Percentiles rank a stretch among this genome's conserved stretches.
These are phyloP conservation scores for Schizophyllum amplum DNA, from an alignment of 1,284 basidiomycete species.

Conservation along the genomic window DNA sequence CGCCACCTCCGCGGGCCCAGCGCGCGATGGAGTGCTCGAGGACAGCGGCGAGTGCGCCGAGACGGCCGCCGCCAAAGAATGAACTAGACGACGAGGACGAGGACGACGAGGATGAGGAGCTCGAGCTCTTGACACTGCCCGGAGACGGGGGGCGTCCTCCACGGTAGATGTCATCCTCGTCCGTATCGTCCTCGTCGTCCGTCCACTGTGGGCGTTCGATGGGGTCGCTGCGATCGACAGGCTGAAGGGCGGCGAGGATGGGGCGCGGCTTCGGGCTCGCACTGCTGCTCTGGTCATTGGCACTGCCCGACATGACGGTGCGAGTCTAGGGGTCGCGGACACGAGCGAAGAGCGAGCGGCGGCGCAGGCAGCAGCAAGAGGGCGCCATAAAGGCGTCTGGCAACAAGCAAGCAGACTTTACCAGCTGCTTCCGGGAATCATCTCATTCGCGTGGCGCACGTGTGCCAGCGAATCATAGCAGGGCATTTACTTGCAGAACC, in stretches of 20 bases:
- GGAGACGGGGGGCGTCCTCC: constrained; percentile 34
- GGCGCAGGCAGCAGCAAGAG: background rate
- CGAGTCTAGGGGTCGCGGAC: background rate
- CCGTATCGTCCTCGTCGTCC: constrained; percentile 20
- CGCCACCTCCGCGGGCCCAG: constrained; percentile 35
- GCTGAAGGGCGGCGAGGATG: constrained; percentile 5
- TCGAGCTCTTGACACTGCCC: constrained; percentile 11
- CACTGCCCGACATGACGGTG: background rate
- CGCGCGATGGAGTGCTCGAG: constrained; percentile 47
- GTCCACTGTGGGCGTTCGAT: constrained; percentile 1
- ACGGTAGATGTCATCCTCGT: constrained; percentile 48
- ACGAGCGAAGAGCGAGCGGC: background rate
- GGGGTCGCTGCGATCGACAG: constrained; percentile 7
- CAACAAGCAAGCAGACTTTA: background rate
- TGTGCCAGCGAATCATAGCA: background rate
- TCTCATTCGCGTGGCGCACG: background rate
- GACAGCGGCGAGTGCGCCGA: constrained; percentile 41
- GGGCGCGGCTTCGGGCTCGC: constrained; percentile 1
- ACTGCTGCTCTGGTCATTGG: too few relatives aligned
- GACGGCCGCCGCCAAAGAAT: constrained; percentile 25
- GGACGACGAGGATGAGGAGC: constrained; percentile 24
- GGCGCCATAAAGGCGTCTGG: background rate
- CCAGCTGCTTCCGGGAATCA: background rate
- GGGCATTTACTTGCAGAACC: background rate
- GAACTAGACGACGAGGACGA: constrained; percentile 37